A percentile compares a stretch with the other conserved stretches of the same genome.
Conservation (phyloP, 73 alveolate species). For the Tetrahymena thermophila region DNA sequence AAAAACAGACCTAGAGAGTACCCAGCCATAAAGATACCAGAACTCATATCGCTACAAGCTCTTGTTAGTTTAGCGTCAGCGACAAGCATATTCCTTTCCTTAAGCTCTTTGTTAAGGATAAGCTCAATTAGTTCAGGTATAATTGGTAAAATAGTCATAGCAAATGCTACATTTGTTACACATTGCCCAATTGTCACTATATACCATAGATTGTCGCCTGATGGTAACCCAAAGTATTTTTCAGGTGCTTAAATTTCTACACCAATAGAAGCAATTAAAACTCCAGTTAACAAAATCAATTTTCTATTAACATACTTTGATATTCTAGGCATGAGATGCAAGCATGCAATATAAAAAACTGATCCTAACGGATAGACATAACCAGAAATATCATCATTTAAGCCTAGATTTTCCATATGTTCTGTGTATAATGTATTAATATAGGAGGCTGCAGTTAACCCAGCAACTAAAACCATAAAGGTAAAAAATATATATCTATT, state of each 20-base stretch:
- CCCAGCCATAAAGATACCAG: slow-evolving; percentile 34
- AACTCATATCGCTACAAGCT: slow-evolving; percentile 16
- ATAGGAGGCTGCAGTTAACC: background rate
- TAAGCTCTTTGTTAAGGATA: background rate
- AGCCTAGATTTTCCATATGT: background rate
- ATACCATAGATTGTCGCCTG: background rate
- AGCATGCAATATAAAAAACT: background rate
- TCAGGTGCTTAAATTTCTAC: background rate
- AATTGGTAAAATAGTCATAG: background rate
- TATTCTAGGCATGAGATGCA: background rate
- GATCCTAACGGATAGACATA: background rate
- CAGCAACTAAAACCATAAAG: background rate
- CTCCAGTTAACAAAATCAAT: background rate
- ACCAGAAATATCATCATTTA: background rate
- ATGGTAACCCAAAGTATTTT: background rate
- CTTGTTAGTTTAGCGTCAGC: background rate
- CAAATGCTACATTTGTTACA: background rate
- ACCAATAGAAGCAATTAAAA: background rate
- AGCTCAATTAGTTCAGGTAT: background rate
- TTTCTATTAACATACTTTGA: background rate
- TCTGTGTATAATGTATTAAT: background rate
- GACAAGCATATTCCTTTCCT: background rate
- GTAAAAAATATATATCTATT: background rate
- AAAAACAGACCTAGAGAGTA: slow-evolving; percentile 28
- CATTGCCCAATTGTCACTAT: background rate